Base-by-base conservation (phyloP, 1,284 basidiomycete genomes). In the Leccinum solheimii region DNA sequence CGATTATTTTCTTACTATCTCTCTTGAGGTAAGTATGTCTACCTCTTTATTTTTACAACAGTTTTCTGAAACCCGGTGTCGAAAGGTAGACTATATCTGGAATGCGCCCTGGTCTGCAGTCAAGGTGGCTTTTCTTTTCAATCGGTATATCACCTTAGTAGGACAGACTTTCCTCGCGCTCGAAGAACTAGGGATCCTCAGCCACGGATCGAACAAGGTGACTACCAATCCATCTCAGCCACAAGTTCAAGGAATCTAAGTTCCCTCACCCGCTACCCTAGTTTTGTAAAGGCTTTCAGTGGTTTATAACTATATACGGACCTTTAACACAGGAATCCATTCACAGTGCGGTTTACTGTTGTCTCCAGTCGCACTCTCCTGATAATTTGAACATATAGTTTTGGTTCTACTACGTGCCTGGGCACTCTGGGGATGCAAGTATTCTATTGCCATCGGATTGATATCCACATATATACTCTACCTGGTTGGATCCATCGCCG, bases 361-460 rank as follows among this genome's bases (percentile, higher is more conserved):
- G 45, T 14, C 13, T 6, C n/a, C 5, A 23, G 11, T 3, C 16
- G 14, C 13, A 2, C 26, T 27, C 21, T n/a, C 3, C 13, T 40
- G 14, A 53, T n/a, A 11, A 45, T 27, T 36, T 34, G 13, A 26
- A 5, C 2, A 13, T 16, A 2, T 21, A 66, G 65, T 66, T 40
- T 23, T 56, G 49, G 66, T 66, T 26, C 48, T 66, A 40, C 21
- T 67, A 16, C 56, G 65, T 13, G 66, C 66, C 1, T 66, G 66
- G 62, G 65, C 66, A 14, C 62, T 66, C n/a, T 66, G 65, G 65
- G 66, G 65, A 3, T 62, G 66, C 27, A 21, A 38, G 1, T 5
- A n/a, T 48, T 16, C 13, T 5, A 23, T 55, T 14, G 56, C 55
- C 5, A 23, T 23, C 2, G 30, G 34, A 9, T 10, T 66, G 27